Percentiles rank a stretch among this genome's conserved stretches.
Conservation (phyloP, 2,329 filamentous ascomycete genomes). For the Lasiodiplodia gonubiensis region DNA sequence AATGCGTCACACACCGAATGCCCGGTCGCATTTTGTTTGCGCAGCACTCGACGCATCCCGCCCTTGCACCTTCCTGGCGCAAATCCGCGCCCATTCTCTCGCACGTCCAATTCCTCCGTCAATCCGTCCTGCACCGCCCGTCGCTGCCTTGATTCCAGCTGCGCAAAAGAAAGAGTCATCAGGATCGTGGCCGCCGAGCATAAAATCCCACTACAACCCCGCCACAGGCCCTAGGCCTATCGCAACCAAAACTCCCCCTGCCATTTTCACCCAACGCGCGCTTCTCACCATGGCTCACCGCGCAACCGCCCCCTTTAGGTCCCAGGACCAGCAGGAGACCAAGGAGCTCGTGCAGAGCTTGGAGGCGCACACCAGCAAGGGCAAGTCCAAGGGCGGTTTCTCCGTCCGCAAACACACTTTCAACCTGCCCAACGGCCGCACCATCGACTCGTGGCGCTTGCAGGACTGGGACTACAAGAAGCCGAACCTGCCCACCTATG, state of each 20-base stretch:
- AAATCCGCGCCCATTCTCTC: background rate
- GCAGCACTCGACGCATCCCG: background rate
- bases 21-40: background rate
- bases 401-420: conserved; percentile 84
- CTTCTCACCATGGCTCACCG: conserved; percentile 57
- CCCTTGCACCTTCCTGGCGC: conserved; percentile 15
- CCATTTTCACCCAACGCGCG: background rate
- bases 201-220: conserved; percentile 11
- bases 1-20: conserved; percentile 4
- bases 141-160: background rate
- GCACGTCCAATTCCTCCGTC: background rate
- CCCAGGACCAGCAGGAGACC: conserved; percentile 74
- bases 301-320: conserved; percentile 63
- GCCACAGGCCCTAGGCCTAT: background rate
- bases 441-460: conserved; percentile 90
- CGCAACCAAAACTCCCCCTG: background rate
- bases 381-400: conserved; percentile 62
- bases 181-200: conserved; percentile 2
- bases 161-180: conserved; percentile 5
- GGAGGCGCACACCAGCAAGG: conserved; percentile 60
- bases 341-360: conserved; percentile 69
- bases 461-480: conserved; percentile 97
- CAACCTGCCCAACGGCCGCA: conserved; percentile 67
- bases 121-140: background rate
- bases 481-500: conserved; percentile 83